phyloP scores from a whole-genome alignment of 805 yeast genomes.

The Kazachstania viticola region DNA sequence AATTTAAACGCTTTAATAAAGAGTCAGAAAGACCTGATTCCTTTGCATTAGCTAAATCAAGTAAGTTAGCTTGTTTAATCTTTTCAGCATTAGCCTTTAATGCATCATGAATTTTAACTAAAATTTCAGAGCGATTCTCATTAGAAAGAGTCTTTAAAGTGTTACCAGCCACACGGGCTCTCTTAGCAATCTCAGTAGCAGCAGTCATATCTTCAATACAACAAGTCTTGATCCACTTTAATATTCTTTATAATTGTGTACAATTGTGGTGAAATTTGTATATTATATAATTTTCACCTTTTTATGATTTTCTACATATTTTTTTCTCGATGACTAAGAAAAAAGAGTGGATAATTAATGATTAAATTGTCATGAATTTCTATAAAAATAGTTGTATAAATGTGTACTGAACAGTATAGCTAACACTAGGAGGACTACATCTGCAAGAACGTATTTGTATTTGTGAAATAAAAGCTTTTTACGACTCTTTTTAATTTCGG shows the following conservation, averaged over 20 bases:
- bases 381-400: too few relatives aligned
- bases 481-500: too few relatives aligned
- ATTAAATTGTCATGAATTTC: too few relatives aligned
- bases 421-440: constrained; percentile 1
- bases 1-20: constrained; percentile 72
- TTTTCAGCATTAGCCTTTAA: constrained; percentile 45
- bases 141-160: constrained; percentile 66
- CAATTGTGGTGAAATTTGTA: too few relatives aligned
- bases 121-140: constrained; percentile 61
- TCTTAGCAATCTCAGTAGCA: constrained; percentile 63
- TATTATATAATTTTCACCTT: background rate
- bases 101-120: constrained; percentile 61
- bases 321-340: too few relatives aligned
- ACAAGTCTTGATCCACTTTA: too few relatives aligned
- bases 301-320: background rate
- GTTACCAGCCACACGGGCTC: constrained; percentile 77
- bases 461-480: too few relatives aligned
- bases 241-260: too few relatives aligned
- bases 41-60: constrained; percentile 64
- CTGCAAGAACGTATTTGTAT: constrained; percentile 6
- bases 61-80: constrained; percentile 60
- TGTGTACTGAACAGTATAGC: too few relatives aligned
- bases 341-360: too few relatives aligned
- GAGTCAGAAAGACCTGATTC: constrained; percentile 53
- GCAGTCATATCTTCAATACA: too few relatives aligned